A percentile compares a stretch with the other conserved stretches of the same genome.
Evolutionary conservation across 202 grass and related monocot species (phyloP).

Genomic region (Panicum virgatum): DNA sequence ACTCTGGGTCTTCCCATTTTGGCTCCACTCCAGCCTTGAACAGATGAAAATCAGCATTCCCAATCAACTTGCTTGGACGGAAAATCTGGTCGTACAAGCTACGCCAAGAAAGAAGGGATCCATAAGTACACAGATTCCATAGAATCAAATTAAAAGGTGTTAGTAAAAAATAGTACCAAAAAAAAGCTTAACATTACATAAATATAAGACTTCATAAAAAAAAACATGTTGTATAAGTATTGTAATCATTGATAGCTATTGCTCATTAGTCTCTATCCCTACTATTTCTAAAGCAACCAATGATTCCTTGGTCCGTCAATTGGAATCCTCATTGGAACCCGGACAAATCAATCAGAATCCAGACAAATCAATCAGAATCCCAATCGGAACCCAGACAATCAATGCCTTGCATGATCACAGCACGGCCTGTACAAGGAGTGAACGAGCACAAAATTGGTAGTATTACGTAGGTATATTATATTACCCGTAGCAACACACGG

Average conservation of each 20-base stretch:
- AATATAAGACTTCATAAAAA: background rate
- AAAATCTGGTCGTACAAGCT: conserved; percentile 95
- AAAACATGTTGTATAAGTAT: background rate
- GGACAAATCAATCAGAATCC: too few species aligned
- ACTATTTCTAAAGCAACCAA: too few species aligned
- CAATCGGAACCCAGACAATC: too few species aligned
- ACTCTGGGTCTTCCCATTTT: conserved; percentile 99
- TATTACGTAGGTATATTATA: too few species aligned
- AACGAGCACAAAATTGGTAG: too few species aligned
- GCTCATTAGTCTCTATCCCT: too few species aligned
- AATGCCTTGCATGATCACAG: too few species aligned
- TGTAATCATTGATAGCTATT: background rate
- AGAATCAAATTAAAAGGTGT: conserved; percentile 17
- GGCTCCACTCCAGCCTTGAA: conserved; percentile 93
- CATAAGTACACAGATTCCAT: conserved; percentile 8
- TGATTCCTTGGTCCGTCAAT: too few species aligned
- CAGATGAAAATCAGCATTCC: conserved; percentile 89
- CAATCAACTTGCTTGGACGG: conserved; percentile 76
- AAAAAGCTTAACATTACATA: background rate
- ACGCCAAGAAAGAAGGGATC: conserved; percentile 39
- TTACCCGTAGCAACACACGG: too few species aligned
- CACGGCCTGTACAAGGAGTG: too few species aligned
- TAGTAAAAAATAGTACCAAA: conserved; percentile 1
- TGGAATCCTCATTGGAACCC: too few species aligned
- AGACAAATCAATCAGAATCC: too few species aligned